A percentile compares a stretch with the other conserved stretches of the same genome.
Evolutionary conservation across 805 yeast genomes (phyloP).

Genomic region (Candida jianshihensis): DNA sequence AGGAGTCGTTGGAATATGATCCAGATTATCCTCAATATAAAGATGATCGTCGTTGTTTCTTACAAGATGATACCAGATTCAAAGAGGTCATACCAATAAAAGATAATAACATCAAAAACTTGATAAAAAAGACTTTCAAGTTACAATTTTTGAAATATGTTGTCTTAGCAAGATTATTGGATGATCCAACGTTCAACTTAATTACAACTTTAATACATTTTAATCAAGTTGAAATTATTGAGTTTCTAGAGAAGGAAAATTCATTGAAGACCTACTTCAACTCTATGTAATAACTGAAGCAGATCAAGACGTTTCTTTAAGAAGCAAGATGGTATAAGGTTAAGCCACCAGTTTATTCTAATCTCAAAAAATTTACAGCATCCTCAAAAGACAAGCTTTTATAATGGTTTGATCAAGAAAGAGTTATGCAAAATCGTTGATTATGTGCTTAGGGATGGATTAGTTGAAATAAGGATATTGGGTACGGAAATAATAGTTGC

Average conservation of each 20-base stretch:
- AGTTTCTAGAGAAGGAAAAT: conserved; percentile 45
- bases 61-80: conserved; percentile 51
- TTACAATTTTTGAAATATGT: conserved; percentile 82
- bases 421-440: conserved; percentile 68
- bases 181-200: conserved; percentile 68
- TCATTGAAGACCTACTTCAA: conserved; percentile 51
- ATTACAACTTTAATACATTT: conserved; percentile 60
- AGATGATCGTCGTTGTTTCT: conserved; percentile 69
- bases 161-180: conserved; percentile 72
- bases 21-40: conserved; percentile 76
- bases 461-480: conserved; percentile 45
- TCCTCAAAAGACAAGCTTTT: conserved; percentile 58
- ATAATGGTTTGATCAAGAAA: conserved; percentile 49
- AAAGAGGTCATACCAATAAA: conserved; percentile 66
- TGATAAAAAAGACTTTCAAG: conserved; percentile 69
- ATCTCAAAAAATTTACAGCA: conserved; percentile 63
- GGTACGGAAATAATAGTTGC: conserved; percentile 79
- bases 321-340: conserved; percentile 63
- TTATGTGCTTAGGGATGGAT: conserved; percentile 57
- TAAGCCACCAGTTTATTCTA: conserved; percentile 73
- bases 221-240: conserved; percentile 63
- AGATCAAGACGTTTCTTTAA: conserved; percentile 17
- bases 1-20: conserved; percentile 81
- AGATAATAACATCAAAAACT: conserved; percentile 38
- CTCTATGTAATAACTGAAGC: conserved; percentile 34